Base-by-base conservation (phyloP, 345 rosid species). In the Eucalyptus sideroxylon region DNA sequence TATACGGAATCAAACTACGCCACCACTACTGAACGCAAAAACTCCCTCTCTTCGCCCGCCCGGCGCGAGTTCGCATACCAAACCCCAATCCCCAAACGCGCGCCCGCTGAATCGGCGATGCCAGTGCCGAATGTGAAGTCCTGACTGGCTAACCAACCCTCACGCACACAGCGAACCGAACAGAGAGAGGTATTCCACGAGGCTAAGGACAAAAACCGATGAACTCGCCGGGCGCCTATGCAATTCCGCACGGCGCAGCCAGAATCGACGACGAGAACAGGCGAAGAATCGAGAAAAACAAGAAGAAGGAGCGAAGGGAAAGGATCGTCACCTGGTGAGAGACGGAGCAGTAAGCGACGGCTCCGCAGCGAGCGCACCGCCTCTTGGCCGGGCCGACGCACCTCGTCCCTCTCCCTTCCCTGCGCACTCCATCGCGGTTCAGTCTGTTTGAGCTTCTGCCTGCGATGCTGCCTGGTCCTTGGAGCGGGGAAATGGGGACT, bases 311-410 rank as follows among this genome's bases (percentile, higher is more conserved):
- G 62, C 26, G 10, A 14, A n/a, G 23, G 42, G 65, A 50, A 56
- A 23, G 62, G 69, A 30, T 59, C 19, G 86, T 56, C 55, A 95
- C 99, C 97, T 94, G 99, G 90, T 97, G 99, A 92, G 97, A 90
- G 90, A 90, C 93, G 88, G 99, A 97, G 94, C 99, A 97, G 90
- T 98, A 98, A 40, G 94, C 92, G 37, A 97, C 98, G 69, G 97
- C 98, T 86, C 96, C 96, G 88, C 99, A 97, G 17, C 94, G 93
- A 80, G 93, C 93, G 37, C 99, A 96, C 37, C 95, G 96, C 85
- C 96, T 92, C 15, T 93, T 92, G 26, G 97, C 93, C 0, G 94
- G 96, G 67, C 97, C 98, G 42, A 90, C 88, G 92, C 99, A 97
- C 87, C 96, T 93, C 86, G 90, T 90, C 67, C 94, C 95, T 3